A percentile compares a stretch with the other conserved stretches of the same genome.
phyloP scores from a whole-genome alignment of 2,329 filamentous ascomycete genomes.

The Harringtonia aguacate region DNA sequence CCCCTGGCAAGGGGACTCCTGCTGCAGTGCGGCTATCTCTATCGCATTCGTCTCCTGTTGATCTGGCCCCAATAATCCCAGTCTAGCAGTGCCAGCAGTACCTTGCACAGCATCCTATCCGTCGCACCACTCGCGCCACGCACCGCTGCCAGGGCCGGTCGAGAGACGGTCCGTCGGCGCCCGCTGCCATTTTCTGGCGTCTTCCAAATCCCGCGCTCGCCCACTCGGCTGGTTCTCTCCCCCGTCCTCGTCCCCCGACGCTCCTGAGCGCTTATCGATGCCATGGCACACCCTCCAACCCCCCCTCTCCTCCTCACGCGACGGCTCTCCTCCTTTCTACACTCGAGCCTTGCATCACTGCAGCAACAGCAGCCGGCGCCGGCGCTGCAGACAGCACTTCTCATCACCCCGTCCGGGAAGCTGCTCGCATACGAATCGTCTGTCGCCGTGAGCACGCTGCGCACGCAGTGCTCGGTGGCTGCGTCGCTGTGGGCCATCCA shows the following conservation, averaged over 20 bases:
- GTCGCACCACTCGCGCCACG: background rate
- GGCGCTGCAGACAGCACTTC: constrained; percentile 46
- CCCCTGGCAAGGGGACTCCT: too few species aligned
- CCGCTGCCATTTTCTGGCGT: background rate
- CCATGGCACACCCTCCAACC: constrained; percentile 26
- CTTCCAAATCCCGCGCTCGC: background rate
- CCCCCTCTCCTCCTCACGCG: constrained; percentile 55
- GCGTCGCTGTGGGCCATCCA: constrained; percentile 52
- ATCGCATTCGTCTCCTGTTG: background rate
- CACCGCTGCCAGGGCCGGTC: background rate
- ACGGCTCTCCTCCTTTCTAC: constrained; percentile 51
- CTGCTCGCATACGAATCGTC: constrained; percentile 51
- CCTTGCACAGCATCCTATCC: too few species aligned
- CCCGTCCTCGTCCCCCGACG: background rate
- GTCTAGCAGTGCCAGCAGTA: too few species aligned
- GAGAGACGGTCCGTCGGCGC: background rate
- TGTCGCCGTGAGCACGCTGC: constrained; percentile 43
- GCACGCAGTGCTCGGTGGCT: constrained; percentile 54
- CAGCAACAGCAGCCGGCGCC: constrained; percentile 22
- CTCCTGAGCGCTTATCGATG: background rate
- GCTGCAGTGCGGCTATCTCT: background rate
- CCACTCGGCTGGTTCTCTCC: background rate
- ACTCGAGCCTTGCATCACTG: constrained; percentile 33
- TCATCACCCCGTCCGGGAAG: constrained; percentile 50
- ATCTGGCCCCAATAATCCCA: too few species aligned